Percentiles rank a stretch among this genome's conserved stretches.
Conservation (phyloP, 306 rosid genomes). For the Neltuma alba region DNA sequence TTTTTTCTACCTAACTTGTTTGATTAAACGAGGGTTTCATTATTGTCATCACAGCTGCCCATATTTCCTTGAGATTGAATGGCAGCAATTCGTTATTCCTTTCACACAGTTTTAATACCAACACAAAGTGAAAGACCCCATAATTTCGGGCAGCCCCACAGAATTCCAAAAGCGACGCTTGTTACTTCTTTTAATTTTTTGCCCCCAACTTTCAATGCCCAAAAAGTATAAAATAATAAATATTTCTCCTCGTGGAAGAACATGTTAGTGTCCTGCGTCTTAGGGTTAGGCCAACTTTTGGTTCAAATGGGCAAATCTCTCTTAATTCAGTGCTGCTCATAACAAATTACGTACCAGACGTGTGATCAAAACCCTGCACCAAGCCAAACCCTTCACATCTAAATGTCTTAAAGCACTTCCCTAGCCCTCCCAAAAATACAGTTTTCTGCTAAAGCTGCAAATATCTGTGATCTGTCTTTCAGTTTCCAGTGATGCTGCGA, state of each 20-base stretch:
- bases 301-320: conserved; percentile 2
- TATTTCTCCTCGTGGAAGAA: conserved; percentile 3
- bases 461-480: neutral
- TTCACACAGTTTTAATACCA: conserved; percentile 17
- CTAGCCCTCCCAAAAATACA: neutral
- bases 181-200: neutral
- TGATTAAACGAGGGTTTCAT: no score
- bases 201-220: neutral
- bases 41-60: neutral
- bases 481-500: no score
- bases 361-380: conserved; percentile 1
- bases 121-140: neutral
- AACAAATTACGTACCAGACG: neutral
- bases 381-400: neutral
- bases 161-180: neutral
- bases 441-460: neutral
- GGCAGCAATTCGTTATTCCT: neutral
- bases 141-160: conserved; percentile 27
- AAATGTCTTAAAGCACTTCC: neutral
- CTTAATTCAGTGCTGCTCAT: neutral
- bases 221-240: neutral
- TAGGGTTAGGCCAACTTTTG: conserved; percentile 7
- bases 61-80: conserved; percentile 1
- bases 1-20: conserved; percentile 38
- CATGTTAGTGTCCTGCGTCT: conserved; percentile 11